Evolutionary conservation across 768 basidiomycete species (phyloP).

Genomic region (Lactarius indigo): DNA sequence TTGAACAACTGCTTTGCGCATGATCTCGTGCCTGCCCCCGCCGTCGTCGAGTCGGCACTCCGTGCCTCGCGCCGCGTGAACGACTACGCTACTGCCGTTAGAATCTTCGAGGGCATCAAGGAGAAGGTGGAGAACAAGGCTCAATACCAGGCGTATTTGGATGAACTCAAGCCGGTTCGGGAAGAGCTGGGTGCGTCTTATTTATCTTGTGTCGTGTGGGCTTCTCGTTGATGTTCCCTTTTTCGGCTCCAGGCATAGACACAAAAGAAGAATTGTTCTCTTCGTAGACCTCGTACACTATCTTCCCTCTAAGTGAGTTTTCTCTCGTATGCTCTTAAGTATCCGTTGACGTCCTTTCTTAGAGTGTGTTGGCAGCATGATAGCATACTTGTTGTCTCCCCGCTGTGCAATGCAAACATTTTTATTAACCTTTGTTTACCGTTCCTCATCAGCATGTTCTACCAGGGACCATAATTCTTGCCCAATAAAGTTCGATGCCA

Average conservation of each 20-base stretch:
- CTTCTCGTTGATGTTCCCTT: conserved; percentile 5
- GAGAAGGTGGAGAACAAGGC: conserved; percentile 98
- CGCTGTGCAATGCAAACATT: conserved; percentile 9
- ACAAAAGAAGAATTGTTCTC: conserved; percentile 64
- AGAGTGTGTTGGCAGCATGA: conserved; percentile 16
- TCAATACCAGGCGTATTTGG: conserved; percentile 91
- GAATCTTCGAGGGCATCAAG: conserved; percentile 92
- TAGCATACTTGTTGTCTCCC: conserved; percentile 18
- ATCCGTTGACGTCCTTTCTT: background rate
- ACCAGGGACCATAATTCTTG: background rate
- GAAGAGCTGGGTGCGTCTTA: conserved; percentile 79
- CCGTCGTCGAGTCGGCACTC: conserved; percentile 83
- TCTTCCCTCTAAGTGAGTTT: conserved; percentile 4
- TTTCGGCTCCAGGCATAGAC: conserved; percentile 43
- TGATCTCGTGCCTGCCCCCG: conserved; percentile 85
- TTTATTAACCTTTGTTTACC: conserved; percentile 12
- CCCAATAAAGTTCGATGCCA: background rate
- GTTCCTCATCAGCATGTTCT: background rate
- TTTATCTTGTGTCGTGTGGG: background rate
- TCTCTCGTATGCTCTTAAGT: background rate
- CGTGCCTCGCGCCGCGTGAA: conserved; percentile 88
- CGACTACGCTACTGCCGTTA: conserved; percentile 95
- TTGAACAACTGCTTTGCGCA: conserved; percentile 99
- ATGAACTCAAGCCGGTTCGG: conserved; percentile 82
- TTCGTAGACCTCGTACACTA: conserved; percentile 34